Evolutionary conservation across 805 yeast genomes (phyloP).

Genomic region (Wickerhamia fluorescens): DNA sequence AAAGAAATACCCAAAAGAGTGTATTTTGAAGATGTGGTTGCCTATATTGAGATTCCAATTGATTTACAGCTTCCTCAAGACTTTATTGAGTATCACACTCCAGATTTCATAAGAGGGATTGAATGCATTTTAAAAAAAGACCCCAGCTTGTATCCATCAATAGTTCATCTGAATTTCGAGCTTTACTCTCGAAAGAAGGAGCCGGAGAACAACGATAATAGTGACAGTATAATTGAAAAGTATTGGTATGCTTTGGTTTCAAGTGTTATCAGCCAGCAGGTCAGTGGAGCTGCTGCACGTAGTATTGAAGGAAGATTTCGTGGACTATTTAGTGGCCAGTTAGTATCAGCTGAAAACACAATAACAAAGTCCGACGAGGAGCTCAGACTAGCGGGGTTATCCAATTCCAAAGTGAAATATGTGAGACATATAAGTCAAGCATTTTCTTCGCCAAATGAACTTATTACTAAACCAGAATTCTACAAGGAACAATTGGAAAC

Average conservation of each 20-base stretch:
- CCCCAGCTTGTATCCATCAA: conserved; percentile 26
- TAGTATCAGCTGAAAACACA: conserved; percentile 50
- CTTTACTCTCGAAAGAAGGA: no score
- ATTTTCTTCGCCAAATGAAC: conserved; percentile 36
- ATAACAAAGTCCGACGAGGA: conserved; percentile 34
- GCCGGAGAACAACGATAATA: no score
- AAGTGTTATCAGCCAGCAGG: conserved; percentile 62
- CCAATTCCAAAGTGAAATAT: conserved; percentile 61
- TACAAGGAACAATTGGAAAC: conserved; percentile 39
- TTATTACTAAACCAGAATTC: conserved; percentile 24
- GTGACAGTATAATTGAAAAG: conserved; percentile 15
- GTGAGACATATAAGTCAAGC: conserved; percentile 47
- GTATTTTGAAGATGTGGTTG: conserved; percentile 6
- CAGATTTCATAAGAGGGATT: conserved; percentile 27
- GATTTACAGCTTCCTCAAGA: conserved; percentile 14
- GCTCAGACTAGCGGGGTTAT: conserved; percentile 61
- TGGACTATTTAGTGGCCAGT: conserved; percentile 20
- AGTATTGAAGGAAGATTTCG: conserved; percentile 49
- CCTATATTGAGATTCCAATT: conserved; percentile 4
- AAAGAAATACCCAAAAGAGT: conserved; percentile 3
- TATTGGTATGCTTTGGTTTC: conserved; percentile 33
- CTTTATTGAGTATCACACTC: conserved; percentile 24
- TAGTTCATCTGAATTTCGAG: conserved; percentile 24
- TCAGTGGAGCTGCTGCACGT: conserved; percentile 74
- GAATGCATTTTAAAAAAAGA: conserved; percentile 23